Evolutionary conservation across 1,284 basidiomycete genomes (phyloP).

Genomic region (Phylloporus gajari): DNA sequence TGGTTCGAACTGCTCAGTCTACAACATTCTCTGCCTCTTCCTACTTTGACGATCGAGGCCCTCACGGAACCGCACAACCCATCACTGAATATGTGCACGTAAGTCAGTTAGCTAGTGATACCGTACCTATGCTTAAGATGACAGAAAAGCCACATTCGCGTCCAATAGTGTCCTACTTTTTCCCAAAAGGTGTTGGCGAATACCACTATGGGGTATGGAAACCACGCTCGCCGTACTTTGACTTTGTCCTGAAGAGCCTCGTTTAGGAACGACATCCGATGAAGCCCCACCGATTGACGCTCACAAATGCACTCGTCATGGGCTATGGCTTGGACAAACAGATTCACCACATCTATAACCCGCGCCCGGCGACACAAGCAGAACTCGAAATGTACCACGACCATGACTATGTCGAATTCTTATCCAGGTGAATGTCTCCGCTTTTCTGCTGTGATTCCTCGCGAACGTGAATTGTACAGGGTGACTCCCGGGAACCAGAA

Average conservation of each 20-base stretch:
- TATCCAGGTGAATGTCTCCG: slow-evolving; percentile 73
- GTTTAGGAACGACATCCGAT: slow-evolving; percentile 94
- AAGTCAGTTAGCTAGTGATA: slow-evolving; percentile 50
- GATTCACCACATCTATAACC: slow-evolving; percentile 92
- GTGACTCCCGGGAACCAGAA: slow-evolving; percentile 85
- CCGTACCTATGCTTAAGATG: slow-evolving; percentile 23
- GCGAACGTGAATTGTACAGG: slow-evolving; percentile 50
- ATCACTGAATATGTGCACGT: slow-evolving; percentile 80
- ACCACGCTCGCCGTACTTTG: background rate
- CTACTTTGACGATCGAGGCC: slow-evolving; percentile 78
- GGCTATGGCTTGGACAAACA: slow-evolving; percentile 97
- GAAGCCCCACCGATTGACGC: slow-evolving; percentile 94
- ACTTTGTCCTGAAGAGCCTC: background rate
- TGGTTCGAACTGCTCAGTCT: slow-evolving; percentile 59
- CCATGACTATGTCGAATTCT: slow-evolving; percentile 93
- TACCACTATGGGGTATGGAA: slow-evolving; percentile 91
- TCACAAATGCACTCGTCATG: slow-evolving; percentile 95
- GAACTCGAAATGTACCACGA: slow-evolving; percentile 95
- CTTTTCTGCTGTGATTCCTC: background rate
- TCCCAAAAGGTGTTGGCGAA: slow-evolving; percentile 92
- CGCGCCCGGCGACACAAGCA: slow-evolving; percentile 86
- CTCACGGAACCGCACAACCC: slow-evolving; percentile 73
- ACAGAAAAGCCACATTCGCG: slow-evolving; percentile 78
- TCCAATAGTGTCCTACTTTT: slow-evolving; percentile 95
- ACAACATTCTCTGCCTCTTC: slow-evolving; percentile 75